A percentile compares a stretch with the other conserved stretches of the same genome.
Evolutionary conservation across 2,329 filamentous ascomycete species (phyloP).

Genomic region (Sarocladium oryzae): DNA sequence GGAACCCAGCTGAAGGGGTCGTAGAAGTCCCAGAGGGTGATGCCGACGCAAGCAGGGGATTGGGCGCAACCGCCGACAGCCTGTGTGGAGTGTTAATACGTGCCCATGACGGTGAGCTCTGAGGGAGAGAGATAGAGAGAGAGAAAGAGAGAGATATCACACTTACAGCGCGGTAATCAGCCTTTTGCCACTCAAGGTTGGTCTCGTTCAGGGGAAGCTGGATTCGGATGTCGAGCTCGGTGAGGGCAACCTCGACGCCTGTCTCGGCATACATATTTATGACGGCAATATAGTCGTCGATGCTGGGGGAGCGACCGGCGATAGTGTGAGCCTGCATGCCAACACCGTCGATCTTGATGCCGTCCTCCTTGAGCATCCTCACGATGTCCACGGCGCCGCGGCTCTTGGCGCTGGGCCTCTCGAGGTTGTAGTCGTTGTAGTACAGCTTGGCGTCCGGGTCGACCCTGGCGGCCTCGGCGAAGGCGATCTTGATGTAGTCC

Average conservation of each 20-base stretch:
- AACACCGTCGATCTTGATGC: constrained; percentile 45
- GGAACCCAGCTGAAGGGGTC: constrained; percentile 36
- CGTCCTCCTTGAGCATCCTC: constrained; percentile 25
- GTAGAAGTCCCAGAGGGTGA: constrained; percentile 30
- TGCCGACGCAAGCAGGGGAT: constrained; percentile 22
- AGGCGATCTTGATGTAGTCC: constrained; percentile 47
- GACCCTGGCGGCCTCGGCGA: constrained; percentile 39
- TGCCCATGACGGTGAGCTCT: not conserved
- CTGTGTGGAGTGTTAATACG: too few species aligned
- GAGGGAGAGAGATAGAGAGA: too few species aligned
- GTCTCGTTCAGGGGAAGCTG: constrained; percentile 20
- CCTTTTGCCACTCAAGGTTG: constrained; percentile 22
- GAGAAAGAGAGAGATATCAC: not conserved
- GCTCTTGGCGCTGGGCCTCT: constrained; percentile 31
- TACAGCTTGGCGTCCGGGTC: constrained; percentile 47
- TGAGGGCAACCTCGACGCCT: constrained; percentile 45
- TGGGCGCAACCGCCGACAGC: constrained; percentile 23
- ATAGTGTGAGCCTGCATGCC: constrained; percentile 46
- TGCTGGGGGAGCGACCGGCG: constrained; percentile 32
- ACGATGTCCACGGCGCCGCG: constrained; percentile 28
- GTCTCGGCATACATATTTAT: constrained; percentile 36
- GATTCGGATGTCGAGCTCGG: constrained; percentile 47
- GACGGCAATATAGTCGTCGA: constrained; percentile 31
- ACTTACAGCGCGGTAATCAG: constrained; percentile 22
- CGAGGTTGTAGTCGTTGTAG: constrained; percentile 56